Evolutionary conservation across 306 rosid genomes (phyloP), one percentile per base, ranked within the genome.

Genomic region (Cicer yamashitae): DNA sequence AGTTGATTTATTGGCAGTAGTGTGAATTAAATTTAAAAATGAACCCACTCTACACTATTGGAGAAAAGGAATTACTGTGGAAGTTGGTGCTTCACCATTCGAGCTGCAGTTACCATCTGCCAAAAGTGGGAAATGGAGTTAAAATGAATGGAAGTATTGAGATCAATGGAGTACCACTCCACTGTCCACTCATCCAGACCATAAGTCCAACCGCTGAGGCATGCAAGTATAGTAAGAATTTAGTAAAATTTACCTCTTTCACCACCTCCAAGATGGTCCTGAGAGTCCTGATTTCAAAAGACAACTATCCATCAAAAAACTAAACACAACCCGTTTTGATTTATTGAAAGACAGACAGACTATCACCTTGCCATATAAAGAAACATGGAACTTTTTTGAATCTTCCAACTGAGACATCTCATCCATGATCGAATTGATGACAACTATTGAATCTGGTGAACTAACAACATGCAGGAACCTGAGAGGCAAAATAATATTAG

Each of bases 381-480:
- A 89, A 82, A 86, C 81, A 82, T 91, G 98, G 79, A 94, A 91
- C 40, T 77, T 90, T 82, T 74, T 94, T 45, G 97, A 81, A 63
- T 91, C 97, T 86, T 91, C 96, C 87, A 94, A 87, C 61, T 85
- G 96, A 77, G 86, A 82, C 92, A 94, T 94, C 88, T 94, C 98
- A 60, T 86, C 90, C 77, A 88, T 70, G 67, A 87, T 73, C 78
- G 83, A 76, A 78, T 85, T 76, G 62, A 71, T 77, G 56, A 40
- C 63, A 17, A 67, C 67, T 59, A 79, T 68, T 77, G 87, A 76
- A 75, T 86, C 96, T 2, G 90, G 88, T 30, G 92, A 94, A 82
- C 83, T 80, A 79, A 82, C 84, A 83, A 85, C 41, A 74, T 86
- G 85, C 18, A 94, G 86, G 89, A 94, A 91, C 71, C 98, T 94